A percentile compares a stretch with the other conserved stretches of the same genome.
phyloP scores from a whole-genome alignment of 2,329 filamentous ascomycete species.

The Trichoderma koningii region DNA sequence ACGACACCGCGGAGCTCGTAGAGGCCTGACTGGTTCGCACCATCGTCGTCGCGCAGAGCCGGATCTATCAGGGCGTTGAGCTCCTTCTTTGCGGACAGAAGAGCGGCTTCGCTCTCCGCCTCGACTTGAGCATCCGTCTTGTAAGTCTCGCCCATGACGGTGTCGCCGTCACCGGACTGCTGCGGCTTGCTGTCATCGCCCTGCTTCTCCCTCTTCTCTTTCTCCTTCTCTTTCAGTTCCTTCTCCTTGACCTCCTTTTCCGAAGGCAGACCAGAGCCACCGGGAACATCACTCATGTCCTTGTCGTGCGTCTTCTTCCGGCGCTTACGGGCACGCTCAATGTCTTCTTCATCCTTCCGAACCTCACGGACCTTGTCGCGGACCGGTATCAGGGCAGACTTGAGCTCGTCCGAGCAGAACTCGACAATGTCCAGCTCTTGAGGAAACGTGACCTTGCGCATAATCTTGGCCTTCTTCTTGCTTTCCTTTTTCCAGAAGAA shows the following conservation, averaged over 20 bases:
- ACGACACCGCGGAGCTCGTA: slow-evolving; percentile 94
- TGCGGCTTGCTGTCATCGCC: slow-evolving; percentile 43
- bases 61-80: slow-evolving; percentile 76
- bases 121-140: slow-evolving; percentile 96
- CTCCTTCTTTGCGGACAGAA: slow-evolving; percentile 84
- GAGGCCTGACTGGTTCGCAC: slow-evolving; percentile 88
- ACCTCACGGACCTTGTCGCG: slow-evolving; percentile 95
- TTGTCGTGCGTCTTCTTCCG: slow-evolving; percentile 68
- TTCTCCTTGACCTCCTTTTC: slow-evolving; percentile 56
- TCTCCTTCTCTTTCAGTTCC: slow-evolving; percentile 53
- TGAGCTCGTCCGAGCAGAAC: slow-evolving; percentile 90
- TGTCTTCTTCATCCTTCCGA: slow-evolving; percentile 90
- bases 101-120: slow-evolving; percentile 73
- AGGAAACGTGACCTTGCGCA: slow-evolving; percentile 97
- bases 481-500: slow-evolving; percentile 98
- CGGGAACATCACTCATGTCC: slow-evolving; percentile 49
- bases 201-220: slow-evolving; percentile 44
- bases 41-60: slow-evolving; percentile 72
- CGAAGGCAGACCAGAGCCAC: slow-evolving; percentile 51
- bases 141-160: slow-evolving; percentile 74
- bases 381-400: slow-evolving; percentile 81
- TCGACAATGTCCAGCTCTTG: slow-evolving; percentile 90
- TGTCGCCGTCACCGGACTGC: slow-evolving; percentile 61
- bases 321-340: slow-evolving; percentile 87
- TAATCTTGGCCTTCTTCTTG: slow-evolving; percentile 98